Evolutionary conservation across 805 yeast species (phyloP).

Genomic region (Maudiozyma bulderi): DNA sequence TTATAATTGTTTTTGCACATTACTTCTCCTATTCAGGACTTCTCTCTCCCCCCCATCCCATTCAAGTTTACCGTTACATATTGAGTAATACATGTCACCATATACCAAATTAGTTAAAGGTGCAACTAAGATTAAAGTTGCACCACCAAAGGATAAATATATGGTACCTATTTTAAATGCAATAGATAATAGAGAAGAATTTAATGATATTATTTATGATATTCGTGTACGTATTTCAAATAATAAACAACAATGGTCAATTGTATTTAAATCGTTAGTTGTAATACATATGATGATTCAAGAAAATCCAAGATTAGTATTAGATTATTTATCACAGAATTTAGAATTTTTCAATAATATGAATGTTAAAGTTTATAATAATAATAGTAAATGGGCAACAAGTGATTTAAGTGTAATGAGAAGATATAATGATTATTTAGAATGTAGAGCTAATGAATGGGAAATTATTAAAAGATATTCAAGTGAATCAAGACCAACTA

Average conservation of each 20-base stretch:
- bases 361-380: constrained; percentile 3
- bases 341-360: constrained; percentile 39
- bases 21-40: too few species aligned
- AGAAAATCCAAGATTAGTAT: constrained; percentile 37
- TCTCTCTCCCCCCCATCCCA: too few species aligned
- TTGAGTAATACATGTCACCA: constrained; percentile 14
- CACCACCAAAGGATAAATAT: constrained; percentile 95
- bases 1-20: too few species aligned
- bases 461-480: constrained; percentile 7
- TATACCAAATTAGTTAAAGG: constrained; percentile 70
- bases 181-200: constrained; percentile 33
- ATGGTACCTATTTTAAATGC: constrained; percentile 76
- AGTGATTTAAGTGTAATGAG: constrained; percentile 48
- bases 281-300: constrained; percentile 86
- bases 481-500: neutral
- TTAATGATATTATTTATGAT: constrained; percentile 58
- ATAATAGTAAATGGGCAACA: constrained; percentile 24
- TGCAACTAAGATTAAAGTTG: constrained; percentile 70
- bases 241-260: constrained; percentile 77
- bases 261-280: constrained; percentile 75
- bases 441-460: constrained; percentile 59
- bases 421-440: constrained; percentile 65
- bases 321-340: constrained; percentile 43
- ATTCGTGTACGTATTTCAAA: constrained; percentile 53
- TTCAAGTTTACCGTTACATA: neutral